phyloP scores from a whole-genome alignment of 2,329 filamentous ascomycete species.

The Didymella exigua region DNA sequence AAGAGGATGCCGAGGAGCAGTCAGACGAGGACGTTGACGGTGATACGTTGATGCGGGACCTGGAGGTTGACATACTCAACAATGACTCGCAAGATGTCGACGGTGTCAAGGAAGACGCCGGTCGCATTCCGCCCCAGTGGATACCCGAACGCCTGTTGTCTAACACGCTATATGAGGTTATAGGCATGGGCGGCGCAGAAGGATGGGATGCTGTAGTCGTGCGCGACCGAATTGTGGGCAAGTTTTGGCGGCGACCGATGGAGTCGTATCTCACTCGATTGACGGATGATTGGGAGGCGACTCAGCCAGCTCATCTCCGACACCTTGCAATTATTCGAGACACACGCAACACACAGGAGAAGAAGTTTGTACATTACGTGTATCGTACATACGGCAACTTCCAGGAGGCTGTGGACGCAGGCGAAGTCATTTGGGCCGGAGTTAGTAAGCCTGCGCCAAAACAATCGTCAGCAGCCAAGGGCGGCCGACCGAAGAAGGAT shows the following conservation, averaged over 20 bases:
- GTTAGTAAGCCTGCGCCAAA: constrained; percentile 47
- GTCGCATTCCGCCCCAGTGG: constrained; percentile 58
- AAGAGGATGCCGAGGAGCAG: constrained; percentile 25
- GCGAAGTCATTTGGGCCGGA: constrained; percentile 60
- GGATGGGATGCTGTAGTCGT: constrained; percentile 58
- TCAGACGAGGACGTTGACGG: constrained; percentile 41
- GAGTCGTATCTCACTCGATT: constrained; percentile 60
- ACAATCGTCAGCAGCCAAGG: constrained; percentile 35
- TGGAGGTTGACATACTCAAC: constrained; percentile 40
- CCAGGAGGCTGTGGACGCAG: constrained; percentile 57
- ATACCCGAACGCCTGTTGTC: constrained; percentile 57
- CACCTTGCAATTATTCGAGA: constrained; percentile 64
- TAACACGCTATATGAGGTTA: constrained; percentile 59
- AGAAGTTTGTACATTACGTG: constrained; percentile 55
- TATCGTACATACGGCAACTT: constrained; percentile 62
- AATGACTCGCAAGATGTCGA: constrained; percentile 26
- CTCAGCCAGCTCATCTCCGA: constrained; percentile 63
- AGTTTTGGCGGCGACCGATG: constrained; percentile 60
- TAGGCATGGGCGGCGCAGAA: constrained; percentile 53
- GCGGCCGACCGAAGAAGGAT: constrained; percentile 18
- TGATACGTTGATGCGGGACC: constrained; percentile 38
- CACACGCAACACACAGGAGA: constrained; percentile 54
- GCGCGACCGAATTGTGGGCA: constrained; percentile 51
- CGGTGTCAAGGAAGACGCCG: constrained; percentile 25
- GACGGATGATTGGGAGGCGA: constrained; percentile 61